phyloP scores from a whole-genome alignment of 257 asterid species.

The Eucommia ulmoides region DNA sequence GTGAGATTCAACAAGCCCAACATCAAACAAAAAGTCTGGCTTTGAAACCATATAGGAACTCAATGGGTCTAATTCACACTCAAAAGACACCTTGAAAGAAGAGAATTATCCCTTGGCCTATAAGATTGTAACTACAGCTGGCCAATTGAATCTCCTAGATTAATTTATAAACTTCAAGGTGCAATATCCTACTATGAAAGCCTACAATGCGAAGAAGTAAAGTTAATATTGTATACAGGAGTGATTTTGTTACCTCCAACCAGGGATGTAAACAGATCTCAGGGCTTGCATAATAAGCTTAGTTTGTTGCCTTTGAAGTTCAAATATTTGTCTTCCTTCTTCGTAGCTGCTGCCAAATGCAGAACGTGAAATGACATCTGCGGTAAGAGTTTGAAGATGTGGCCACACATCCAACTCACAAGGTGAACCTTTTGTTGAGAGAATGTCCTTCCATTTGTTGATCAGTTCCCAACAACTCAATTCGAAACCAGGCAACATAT shows the following conservation, averaged over 20 bases:
- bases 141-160: background rate
- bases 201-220: background rate
- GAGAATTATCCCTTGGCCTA: too few relatives aligned
- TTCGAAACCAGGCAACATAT: constrained; percentile 39
- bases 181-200: background rate
- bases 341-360: constrained; percentile 48
- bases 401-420: constrained; percentile 49
- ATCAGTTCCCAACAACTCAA: constrained; percentile 42
- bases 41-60: too few relatives aligned
- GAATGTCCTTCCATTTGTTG: constrained; percentile 30
- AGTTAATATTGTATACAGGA: background rate
- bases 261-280: constrained; percentile 25
- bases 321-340: constrained; percentile 35
- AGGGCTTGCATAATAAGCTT: constrained; percentile 10
- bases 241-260: constrained; percentile 20
- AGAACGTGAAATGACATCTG: constrained; percentile 44
- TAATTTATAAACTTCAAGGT: too few relatives aligned
- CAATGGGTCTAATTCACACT: too few relatives aligned
- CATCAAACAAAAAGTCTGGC: too few relatives aligned
- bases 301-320: constrained; percentile 29
- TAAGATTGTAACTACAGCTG: too few relatives aligned
- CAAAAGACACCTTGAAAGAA: too few relatives aligned
- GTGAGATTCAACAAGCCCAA: too few relatives aligned
- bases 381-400: constrained; percentile 16
- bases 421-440: constrained; percentile 17